Conservation (phyloP, 2,329 filamentous ascomycete species). For the Aspergillus neotritici region DNA sequence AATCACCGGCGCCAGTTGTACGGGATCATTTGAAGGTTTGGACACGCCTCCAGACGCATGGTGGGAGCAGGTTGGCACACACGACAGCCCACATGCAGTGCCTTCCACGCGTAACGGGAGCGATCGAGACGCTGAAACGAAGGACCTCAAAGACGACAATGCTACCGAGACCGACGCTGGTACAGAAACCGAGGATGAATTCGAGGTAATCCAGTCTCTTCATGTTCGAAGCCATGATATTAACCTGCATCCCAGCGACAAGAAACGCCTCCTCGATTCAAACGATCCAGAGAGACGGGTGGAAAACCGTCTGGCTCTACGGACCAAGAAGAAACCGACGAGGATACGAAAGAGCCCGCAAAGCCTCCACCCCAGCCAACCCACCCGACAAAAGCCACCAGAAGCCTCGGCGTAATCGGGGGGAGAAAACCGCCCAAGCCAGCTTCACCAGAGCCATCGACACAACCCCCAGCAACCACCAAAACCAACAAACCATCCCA, state of each 20-base stretch:
- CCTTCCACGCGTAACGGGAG: not conserved
- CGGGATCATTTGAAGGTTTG: constrained; percentile 10
- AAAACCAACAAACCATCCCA: not conserved
- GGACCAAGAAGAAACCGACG: constrained; percentile 7
- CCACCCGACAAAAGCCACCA: constrained; percentile 4
- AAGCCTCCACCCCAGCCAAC: not conserved
- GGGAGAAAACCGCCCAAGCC: constrained; percentile 12
- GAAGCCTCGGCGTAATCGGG: constrained; percentile 20
- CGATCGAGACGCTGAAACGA: not conserved
- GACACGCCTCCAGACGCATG: constrained; percentile 22
- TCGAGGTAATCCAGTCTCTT: constrained; percentile 29
- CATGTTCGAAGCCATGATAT: not conserved
- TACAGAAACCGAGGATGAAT: constrained; percentile 29
- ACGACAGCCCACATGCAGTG: not conserved
- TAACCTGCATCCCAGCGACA: constrained; percentile 25
- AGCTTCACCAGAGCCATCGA: not conserved
- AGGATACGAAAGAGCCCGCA: not conserved
- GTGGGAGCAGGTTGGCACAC: constrained; percentile 27
- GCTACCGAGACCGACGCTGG: constrained; percentile 19
- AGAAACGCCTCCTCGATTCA: constrained; percentile 31
- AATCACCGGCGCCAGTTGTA: constrained; percentile 11
- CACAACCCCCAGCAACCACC: not conserved
- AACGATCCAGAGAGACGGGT: constrained; percentile 8
- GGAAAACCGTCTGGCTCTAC: not conserved
- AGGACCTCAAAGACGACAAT: not conserved